phyloP scores from a whole-genome alignment of 2,329 filamentous ascomycete species.

The Diaporthe sp. region DNA sequence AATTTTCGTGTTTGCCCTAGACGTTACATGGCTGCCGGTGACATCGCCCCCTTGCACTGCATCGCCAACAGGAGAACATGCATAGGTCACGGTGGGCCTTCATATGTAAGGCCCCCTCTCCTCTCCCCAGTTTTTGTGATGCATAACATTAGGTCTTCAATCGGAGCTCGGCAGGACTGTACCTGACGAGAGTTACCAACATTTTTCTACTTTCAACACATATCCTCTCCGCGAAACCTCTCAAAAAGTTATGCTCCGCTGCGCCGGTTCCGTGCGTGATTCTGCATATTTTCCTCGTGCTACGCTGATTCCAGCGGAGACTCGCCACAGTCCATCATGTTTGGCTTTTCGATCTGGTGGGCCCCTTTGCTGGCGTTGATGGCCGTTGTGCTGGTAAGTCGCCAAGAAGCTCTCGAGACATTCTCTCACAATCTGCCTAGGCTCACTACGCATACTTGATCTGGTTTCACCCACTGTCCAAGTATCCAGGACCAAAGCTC shows the following conservation, averaged over 20 bases:
- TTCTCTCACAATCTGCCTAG: constrained; percentile 1
- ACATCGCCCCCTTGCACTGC: background rate
- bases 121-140: constrained; percentile 1
- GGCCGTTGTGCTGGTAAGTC: background rate
- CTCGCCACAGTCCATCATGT: background rate
- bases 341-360: constrained; percentile 11
- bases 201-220: too few species aligned
- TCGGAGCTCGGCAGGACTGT: background rate
- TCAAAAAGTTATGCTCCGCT: background rate
- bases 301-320: too few species aligned
- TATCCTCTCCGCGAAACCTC: background rate
- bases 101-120: background rate
- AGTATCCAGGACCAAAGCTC: constrained; percentile 41
- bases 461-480: constrained; percentile 42
- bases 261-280: background rate
- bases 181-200: background rate
- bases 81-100: background rate
- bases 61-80: background rate
- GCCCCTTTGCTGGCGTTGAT: background rate
- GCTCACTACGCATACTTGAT: constrained; percentile 22
- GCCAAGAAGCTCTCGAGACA: background rate
- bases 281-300: background rate
- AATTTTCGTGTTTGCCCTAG: background rate
- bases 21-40: background rate
- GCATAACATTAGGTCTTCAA: background rate